Evolutionary conservation across 306 rosid genomes (phyloP), one percentile per base, ranked within the genome.

Genomic region (Inga oerstediana): DNA sequence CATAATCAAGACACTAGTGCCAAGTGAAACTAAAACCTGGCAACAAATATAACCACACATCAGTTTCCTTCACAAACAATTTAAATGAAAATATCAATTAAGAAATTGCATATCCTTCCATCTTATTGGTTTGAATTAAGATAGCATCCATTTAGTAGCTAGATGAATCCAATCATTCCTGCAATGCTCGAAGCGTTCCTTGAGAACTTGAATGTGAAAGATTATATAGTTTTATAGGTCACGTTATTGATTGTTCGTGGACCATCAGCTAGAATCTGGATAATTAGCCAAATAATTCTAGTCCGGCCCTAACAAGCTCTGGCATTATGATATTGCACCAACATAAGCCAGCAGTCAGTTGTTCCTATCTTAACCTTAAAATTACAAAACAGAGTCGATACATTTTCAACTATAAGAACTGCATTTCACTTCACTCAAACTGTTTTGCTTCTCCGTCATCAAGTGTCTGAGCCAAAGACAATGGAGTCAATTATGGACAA

Each of bases 391-490:
- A 75, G 30, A 20, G 54, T 67, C 75, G 24, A 79, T 51, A 48
- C 20, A 41, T 16, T 67, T 65, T 49, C 64, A 52, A 65, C 12
- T 37, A 70, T 10, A 56, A 69, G 70, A 54, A 39, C 58, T 14
- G n/a, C 76, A 66, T 49, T 79, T 44, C 15, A 44, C 34, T 58
- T 54, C 72, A 72, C 59, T 80, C 17, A 44, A 68, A 77, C 61
- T 43, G 64, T 44, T 61, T 64, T 24, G 30, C 71, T 58, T 22
- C 71, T 76, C 41, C 19, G 1, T 24, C 15, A 22, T 43, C 71
- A 43, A 61, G 43, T 45, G 49, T 39, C 80, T 9, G 73, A 30
- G 46, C 61, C 59, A 43, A 79, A 49, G 51, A n/a, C 37, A 12
- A 45, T 32, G 20, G 37, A 76, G 19, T 2, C 66, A 41, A 12